These are phyloP conservation scores for Trichoderma atrobrunneum DNA, from an alignment of 2,329 filamentous ascomycete genomes.

Conservation along the genomic window DNA sequence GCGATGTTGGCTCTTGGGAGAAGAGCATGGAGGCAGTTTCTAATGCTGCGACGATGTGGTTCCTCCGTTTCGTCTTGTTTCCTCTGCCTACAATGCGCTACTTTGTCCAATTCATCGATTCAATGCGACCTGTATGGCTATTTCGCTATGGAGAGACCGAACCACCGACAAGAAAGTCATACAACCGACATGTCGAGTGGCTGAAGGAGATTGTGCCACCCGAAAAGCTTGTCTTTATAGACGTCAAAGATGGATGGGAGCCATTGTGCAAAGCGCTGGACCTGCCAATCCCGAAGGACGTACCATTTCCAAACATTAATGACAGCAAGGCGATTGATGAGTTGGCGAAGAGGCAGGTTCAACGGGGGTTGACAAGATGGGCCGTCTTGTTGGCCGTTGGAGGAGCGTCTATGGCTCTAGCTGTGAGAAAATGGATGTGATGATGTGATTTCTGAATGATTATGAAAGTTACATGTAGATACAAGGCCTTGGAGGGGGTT, in stretches of 20 bases:
- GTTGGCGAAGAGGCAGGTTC: background rate
- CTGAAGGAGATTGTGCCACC: background rate
- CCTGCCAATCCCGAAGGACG: conserved; percentile 3
- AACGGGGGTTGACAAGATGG: background rate
- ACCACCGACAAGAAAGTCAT: conserved; percentile 11
- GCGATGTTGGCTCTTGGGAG: conserved; percentile 23
- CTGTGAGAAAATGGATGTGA: background rate
- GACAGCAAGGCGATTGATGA: conserved; percentile 15
- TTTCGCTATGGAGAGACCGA: conserved; percentile 13
- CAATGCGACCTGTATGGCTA: background rate
- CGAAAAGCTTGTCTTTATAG: background rate
- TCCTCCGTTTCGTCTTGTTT: conserved; percentile 23
- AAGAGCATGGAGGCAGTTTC: conserved; percentile 22
- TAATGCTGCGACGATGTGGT: conserved; percentile 14
- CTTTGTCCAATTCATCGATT: conserved; percentile 19
- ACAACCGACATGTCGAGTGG: conserved; percentile 14
- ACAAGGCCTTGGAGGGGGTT: no score
- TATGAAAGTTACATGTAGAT: no score
- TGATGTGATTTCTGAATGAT: background rate
- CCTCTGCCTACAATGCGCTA: conserved; percentile 22
- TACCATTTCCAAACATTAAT: conserved; percentile 13
- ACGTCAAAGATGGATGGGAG: background rate
- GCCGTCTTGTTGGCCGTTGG: background rate
- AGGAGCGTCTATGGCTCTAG: background rate
- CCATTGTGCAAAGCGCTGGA: conserved; percentile 2